Base-by-base conservation (phyloP, 441 rosid genomes). In the Capsella rubella region DNA sequence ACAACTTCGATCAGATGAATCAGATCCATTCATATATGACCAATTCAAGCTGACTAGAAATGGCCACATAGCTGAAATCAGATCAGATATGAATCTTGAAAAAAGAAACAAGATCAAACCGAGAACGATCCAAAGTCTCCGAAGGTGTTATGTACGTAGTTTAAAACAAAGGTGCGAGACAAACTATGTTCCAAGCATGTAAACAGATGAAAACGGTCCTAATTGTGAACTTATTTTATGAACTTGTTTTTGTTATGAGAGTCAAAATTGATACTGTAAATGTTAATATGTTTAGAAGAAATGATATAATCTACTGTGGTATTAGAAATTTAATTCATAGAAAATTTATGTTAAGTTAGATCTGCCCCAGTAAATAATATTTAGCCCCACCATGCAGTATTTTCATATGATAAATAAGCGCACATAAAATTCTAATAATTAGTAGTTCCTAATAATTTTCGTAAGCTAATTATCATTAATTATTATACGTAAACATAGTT, bases 381-480 rank as follows among this genome's bases (percentile, higher is more conserved):
- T 34, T 16, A 55, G 65, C n/a, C 39, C 71, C 77, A 73, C 58
- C 15, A 37, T 37, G 40, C 40, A 45, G 49, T 12, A 46, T 56
- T 18, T 10, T 2, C 55, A 14, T 27, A 42, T 64, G 47, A 54
- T n/a, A 31, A n/a, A 10, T 14, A 49, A 39, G 47, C 25, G 25
- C 70, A 78, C 29, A 65, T 4, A 52, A 43, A 4, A 32, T 51
- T 21, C 1, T 58, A 47, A 49, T n/a, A 37, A 37, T 27, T 15
- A 37, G 18, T 11, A 25, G 6, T 63, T 46, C 58, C 15, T 62
- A 58, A 64, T 68, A 72, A 60, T 49, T 64, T 18, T 21, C 18
- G 39, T 71, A 67, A 62, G 57, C 58, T 66, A 64, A 66, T 68
- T 54, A 58, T 77, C 73, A 71, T 67, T 56, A 59, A 40, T 69